Evolutionary conservation across 345 rosid species (phyloP), one percentile per base, ranked within the genome.

Genomic region (Fremontodendron californicum): DNA sequence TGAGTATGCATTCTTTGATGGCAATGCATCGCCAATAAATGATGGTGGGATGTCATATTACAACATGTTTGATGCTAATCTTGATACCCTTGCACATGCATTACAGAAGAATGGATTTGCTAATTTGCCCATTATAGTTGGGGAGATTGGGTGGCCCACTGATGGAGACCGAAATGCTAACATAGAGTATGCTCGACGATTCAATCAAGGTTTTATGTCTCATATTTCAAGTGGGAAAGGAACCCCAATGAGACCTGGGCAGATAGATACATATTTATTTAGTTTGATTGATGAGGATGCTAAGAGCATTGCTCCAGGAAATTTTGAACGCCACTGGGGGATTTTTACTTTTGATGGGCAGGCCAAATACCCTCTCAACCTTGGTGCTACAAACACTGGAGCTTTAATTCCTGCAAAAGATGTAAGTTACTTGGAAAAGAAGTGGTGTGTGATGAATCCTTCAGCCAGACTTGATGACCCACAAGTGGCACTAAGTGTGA

Each of bases 131-230:
- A 83, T 96, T 46, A 87, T 96, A 9, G 77, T 93, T 13, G 99
- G 99, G 37, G 99, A 96, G 81, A 81, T 93, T 9, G 98, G 99
- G 16, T 93, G 99, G 98, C 99, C 99, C 9, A 96, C 98, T 16
- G 99, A 96, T 52, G 97, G 98, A 1, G 91, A 96, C 72, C 81
- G 68, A 67, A 90, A 86, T 29, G 99, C 99, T 0, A 93, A 93
- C 73, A 18, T 81, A 46, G 88, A 80, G 40, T 87, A 85, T 78
- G 98, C 97, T 25, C 93, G 84, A 40, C 88, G 90, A 73, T 96
- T 96, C 86, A 91, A 91, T 85, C 97, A 92, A 86, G 99, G 98
- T 16, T 90, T 96, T 76, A 79, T 96, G 87, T 7, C 84, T 43
- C 94, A 88, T 74, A 86, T 92, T 45, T 74, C 90, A 0, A 88